Evolutionary conservation across 495 filamentous ascomycete species (phyloP).

Genomic region (Xylona heveae): DNA sequence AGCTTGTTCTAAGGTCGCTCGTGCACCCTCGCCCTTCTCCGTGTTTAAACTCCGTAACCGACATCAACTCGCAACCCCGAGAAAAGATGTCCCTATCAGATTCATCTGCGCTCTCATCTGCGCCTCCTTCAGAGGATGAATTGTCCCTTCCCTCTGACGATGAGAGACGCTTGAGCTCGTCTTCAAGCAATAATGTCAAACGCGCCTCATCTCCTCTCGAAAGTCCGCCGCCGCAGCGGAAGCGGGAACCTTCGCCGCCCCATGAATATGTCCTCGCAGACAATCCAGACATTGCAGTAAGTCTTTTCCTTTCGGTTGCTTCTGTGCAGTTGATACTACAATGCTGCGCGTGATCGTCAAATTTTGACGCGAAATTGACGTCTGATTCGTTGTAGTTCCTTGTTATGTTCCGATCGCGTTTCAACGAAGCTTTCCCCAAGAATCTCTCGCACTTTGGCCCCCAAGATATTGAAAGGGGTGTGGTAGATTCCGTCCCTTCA

Average conservation of each 20-base stretch:
- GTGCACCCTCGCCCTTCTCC: not conserved
- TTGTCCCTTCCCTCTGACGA: constrained; percentile 1
- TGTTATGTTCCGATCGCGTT: constrained; percentile 90
- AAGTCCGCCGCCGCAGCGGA: constrained; percentile 1
- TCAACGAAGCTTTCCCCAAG: constrained; percentile 71
- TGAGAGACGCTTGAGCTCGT: not conserved
- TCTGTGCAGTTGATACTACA: constrained; percentile 11
- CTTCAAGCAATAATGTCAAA: not conserved
- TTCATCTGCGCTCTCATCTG: constrained; percentile 7
- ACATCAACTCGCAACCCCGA: constrained; percentile 2
- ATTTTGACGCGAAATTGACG: constrained; percentile 13
- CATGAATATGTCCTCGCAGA: constrained; percentile 80
- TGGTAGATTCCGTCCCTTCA: constrained; percentile 54
- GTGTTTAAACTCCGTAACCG: not conserved
- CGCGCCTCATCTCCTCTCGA: too few relatives aligned
- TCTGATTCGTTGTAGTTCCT: constrained; percentile 51
- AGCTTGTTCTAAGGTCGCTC: too few relatives aligned
- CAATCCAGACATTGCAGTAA: constrained; percentile 71
- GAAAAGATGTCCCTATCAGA: constrained; percentile 5
- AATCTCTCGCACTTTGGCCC: constrained; percentile 74
- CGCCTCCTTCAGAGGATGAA: constrained; percentile 6
- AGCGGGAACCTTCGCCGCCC: constrained; percentile 57
- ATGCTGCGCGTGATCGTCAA: constrained; percentile 15
- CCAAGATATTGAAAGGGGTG: constrained; percentile 80
- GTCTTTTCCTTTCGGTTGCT: constrained; percentile 19